phyloP scores from a whole-genome alignment of 306 rosid genomes.

The Gastrolobium villosum region DNA sequence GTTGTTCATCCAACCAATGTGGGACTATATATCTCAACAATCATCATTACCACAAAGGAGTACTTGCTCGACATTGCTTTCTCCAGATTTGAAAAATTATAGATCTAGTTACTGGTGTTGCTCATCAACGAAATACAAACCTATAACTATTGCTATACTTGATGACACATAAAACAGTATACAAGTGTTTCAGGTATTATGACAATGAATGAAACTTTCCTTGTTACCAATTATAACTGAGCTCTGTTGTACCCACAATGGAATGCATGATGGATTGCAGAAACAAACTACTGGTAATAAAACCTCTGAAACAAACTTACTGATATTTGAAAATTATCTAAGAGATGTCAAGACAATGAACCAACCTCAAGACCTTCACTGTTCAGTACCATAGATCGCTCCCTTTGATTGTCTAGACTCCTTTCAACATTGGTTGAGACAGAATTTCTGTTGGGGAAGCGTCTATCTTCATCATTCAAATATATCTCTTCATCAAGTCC shows the following conservation, averaged over 20 bases:
- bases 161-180: neutral
- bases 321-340: slow-evolving; percentile 27
- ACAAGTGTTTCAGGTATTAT: neutral
- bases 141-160: neutral
- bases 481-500: slow-evolving; percentile 67
- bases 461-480: slow-evolving; percentile 65
- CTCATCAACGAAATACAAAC: neutral
- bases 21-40: no score
- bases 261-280: slow-evolving; percentile 2
- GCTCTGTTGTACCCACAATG: slow-evolving; percentile 17
- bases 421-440: slow-evolving; percentile 83
- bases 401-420: slow-evolving; percentile 85
- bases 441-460: slow-evolving; percentile 64
- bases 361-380: slow-evolving; percentile 99
- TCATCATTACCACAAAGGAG: no score
- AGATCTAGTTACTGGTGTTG: neutral
- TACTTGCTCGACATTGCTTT: no score
- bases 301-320: slow-evolving; percentile 19
- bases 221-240: neutral
- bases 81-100: neutral
- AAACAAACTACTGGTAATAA: slow-evolving; percentile 31
- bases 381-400: slow-evolving; percentile 89
- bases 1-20: no score
- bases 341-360: slow-evolving; percentile 23
- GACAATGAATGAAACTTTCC: neutral